Conservation (phyloP, 371 early-diverging fungal species). For the Encephalitozoon cuniculi region DNA sequence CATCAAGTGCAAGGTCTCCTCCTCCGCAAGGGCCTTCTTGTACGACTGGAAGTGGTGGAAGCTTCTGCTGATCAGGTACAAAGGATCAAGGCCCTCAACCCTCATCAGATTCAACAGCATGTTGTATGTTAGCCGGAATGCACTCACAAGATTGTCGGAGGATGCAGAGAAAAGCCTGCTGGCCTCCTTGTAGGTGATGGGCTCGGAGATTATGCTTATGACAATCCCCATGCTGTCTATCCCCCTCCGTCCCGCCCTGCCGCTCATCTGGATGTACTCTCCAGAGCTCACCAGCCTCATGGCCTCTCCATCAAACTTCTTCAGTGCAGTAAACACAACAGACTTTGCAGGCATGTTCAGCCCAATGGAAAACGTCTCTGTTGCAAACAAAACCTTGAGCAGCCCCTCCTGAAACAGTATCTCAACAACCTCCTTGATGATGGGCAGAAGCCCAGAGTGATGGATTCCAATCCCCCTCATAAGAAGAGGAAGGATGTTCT, state of each 20-base stretch:
- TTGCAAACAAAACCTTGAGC: conserved; percentile 95
- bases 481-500: conserved; percentile 79
- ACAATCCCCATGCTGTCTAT: conserved; percentile 94
- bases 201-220: conserved; percentile 76
- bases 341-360: conserved; percentile 99
- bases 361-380: conserved; percentile 99
- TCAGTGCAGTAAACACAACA: conserved; percentile 88
- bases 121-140: conserved; percentile 93
- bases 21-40: conserved; percentile 34
- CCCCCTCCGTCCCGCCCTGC: conserved; percentile 62
- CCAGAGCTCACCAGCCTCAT: conserved; percentile 79
- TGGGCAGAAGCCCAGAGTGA: conserved; percentile 94
- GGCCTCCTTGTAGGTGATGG: conserved; percentile 43
- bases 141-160: conserved; percentile 81
- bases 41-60: conserved; percentile 83
- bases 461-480: conserved; percentile 95
- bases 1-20: conserved; percentile 29
- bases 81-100: conserved; percentile 88
- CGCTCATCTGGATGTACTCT: conserved; percentile 86
- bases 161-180: conserved; percentile 60
- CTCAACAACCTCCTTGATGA: conserved; percentile 97
- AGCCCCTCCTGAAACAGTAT: conserved; percentile 96
- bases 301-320: conserved; percentile 87
- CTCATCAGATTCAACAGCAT: conserved; percentile 94
- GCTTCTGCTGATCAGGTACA: conserved; percentile 80